Evolutionary conservation across 345 rosid species (phyloP), one percentile per base, ranked within the genome.

Genomic region (Salix viminalis): DNA sequence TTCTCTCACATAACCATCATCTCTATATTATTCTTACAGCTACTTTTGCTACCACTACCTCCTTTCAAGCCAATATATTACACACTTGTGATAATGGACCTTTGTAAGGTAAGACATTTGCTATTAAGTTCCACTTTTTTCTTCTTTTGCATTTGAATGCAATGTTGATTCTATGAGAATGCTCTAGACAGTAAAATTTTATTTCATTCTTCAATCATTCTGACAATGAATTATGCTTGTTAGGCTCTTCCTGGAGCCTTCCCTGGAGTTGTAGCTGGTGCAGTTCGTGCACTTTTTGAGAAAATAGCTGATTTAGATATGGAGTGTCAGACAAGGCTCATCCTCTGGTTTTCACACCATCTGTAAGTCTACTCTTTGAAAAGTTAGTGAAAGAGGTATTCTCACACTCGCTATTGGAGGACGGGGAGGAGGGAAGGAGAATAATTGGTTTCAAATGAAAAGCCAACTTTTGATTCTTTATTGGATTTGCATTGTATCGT

Each of bases 161-260:
- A 37, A 6, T 6, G n/a, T 30, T 37, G 30, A 28, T 15, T 36
- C 28, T 44, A 23, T 26, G n/a, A 36, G 67, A 15, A 50, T 12
- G 12, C 77, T 61, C 18, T 69, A 41, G 69, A 11, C 14, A 16
- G 36, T 61, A 10, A 39, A 56, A 26, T 46, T 0, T 46, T 48
- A 34, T 64, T 46, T 3, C 6, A 26, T 36, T 18, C 50, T 9
- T 56, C 19, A 19, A 67, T 77, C 75, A 69, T 73, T 73, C 82
- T 85, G 83, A 88, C 79, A 15, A 77, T 34, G 54, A 58, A 6
- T 28, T 85, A 69, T 78, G 70, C 77, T 79, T 64, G 28, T 73
- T 81, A 96, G 99, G 99, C 99, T 86, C 99, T 96, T 82, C 98
- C 99, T 71, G 99, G 98, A 76, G 99, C 99, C 83, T 96, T 96